Percentiles rank a stretch among this genome's conserved stretches.
Evolutionary conservation across 2,329 filamentous ascomycete species (phyloP).

Genomic region (Knufia fluminis): DNA sequence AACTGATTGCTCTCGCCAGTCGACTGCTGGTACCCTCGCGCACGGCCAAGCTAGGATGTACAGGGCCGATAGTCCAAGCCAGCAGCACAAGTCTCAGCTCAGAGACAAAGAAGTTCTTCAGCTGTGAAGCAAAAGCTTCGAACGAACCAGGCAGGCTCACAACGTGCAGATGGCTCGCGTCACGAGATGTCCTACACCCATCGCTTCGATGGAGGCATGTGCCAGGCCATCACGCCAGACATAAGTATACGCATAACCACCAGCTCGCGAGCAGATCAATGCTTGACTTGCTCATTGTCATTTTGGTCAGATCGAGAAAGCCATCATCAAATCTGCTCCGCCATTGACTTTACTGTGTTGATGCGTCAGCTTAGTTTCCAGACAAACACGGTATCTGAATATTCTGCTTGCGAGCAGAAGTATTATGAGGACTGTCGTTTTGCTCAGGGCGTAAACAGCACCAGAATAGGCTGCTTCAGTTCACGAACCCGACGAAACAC

Average conservation of each 20-base stretch:
- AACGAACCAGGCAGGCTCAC: not conserved
- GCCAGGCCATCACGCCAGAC: not conserved
- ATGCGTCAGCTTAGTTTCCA: not conserved
- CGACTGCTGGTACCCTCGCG: not conserved
- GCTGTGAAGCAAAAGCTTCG: not conserved
- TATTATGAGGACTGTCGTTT: not conserved
- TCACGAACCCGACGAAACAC: not conserved
- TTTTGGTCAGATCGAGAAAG: not conserved
- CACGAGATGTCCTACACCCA: not conserved
- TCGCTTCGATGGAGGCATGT: not conserved
- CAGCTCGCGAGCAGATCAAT: not conserved
- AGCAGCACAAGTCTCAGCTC: not conserved
- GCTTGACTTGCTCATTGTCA: not conserved
- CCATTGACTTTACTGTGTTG: not conserved
- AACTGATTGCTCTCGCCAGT: not conserved
- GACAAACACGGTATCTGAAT: not conserved
- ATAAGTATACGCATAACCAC: no score
- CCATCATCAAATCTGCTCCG: not conserved
- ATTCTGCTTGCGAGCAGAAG: not conserved
- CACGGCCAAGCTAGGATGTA: not conserved
- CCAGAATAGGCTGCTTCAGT: not conserved
- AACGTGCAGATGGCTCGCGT: not conserved
- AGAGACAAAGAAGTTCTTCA: not conserved
- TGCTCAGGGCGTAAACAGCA: not conserved
- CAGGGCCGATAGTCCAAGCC: not conserved